Evolutionary conservation across 371 early-diverging fungal genomes (phyloP).

Genomic region (Mucor irregularis): DNA sequence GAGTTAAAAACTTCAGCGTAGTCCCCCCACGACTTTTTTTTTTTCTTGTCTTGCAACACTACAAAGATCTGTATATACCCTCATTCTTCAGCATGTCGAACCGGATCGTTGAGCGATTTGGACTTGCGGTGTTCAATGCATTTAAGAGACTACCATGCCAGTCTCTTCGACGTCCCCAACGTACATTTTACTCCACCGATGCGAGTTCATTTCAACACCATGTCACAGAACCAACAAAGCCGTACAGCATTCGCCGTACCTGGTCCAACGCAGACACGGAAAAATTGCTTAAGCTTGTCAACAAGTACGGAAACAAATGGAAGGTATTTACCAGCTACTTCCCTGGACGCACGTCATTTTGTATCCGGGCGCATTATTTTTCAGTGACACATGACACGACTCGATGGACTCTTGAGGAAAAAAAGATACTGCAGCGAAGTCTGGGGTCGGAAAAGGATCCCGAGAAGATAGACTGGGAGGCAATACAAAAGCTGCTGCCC

Average conservation of each 20-base stretch:
- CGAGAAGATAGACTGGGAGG: constrained; percentile 16
- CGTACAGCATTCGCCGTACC: constrained; percentile 1
- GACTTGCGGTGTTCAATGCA: background rate
- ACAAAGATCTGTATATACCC: no score
- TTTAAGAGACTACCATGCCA: background rate
- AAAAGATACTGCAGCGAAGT: constrained; percentile 9
- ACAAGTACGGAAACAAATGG: constrained; percentile 21
- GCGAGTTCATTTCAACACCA: background rate
- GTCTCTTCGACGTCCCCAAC: background rate
- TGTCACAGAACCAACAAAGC: background rate
- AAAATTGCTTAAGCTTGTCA: constrained; percentile 5
- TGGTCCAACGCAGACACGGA: constrained; percentile 21
- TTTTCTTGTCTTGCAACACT: background rate
- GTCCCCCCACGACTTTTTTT: no score
- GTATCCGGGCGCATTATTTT: constrained; percentile 21
- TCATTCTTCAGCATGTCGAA: background rate
- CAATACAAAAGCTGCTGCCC: background rate
- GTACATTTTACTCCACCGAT: background rate
- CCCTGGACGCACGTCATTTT: constrained; percentile 11
- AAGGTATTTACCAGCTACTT: constrained; percentile 18
- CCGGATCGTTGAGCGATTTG: background rate
- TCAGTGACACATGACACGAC: constrained; percentile 13
- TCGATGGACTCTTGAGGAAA: constrained; percentile 22
- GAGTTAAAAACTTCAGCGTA: no score
- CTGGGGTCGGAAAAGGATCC: background rate